These are phyloP conservation scores for Trichophyton schoenleinii DNA, from an alignment of 2,329 filamentous ascomycete genomes.

Conservation along the genomic window DNA sequence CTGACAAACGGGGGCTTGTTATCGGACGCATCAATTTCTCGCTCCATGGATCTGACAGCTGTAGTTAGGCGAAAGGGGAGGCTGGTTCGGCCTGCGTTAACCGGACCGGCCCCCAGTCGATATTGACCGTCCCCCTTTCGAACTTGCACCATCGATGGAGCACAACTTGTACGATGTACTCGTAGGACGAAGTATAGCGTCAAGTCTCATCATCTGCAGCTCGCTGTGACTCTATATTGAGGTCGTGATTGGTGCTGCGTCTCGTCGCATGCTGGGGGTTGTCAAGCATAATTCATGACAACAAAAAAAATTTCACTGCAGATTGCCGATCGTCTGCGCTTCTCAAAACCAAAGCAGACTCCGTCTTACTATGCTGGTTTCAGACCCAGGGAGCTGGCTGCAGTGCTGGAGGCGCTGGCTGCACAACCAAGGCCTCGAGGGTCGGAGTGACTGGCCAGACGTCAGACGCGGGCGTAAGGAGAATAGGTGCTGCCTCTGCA, in stretches of 20 bases:
- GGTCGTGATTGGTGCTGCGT: neutral
- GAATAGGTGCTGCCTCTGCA: neutral
- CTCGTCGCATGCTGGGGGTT: neutral
- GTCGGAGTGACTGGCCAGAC: neutral
- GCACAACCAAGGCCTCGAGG: neutral
- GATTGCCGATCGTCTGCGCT: neutral
- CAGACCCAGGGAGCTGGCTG: neutral
- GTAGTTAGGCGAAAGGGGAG: neutral
- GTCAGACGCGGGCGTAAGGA: neutral
- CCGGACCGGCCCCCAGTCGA: neutral
- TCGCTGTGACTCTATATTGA: neutral
- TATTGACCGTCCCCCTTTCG: neutral
- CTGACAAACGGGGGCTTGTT: neutral
- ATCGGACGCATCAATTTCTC: neutral
- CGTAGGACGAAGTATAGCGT: neutral
- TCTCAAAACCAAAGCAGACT: neutral
- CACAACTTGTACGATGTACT: neutral
- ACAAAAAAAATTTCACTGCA: neutral
- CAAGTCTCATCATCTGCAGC: neutral
- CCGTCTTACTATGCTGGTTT: neutral
- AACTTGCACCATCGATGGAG: neutral
- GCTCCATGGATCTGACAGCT: neutral
- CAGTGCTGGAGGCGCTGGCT: neutral
- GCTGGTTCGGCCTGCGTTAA: neutral
- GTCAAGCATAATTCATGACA: neutral